These are phyloP conservation scores for Trichoderma sp. DNA, from an alignment of 2,329 filamentous ascomycete species.

Conservation along the genomic window DNA sequence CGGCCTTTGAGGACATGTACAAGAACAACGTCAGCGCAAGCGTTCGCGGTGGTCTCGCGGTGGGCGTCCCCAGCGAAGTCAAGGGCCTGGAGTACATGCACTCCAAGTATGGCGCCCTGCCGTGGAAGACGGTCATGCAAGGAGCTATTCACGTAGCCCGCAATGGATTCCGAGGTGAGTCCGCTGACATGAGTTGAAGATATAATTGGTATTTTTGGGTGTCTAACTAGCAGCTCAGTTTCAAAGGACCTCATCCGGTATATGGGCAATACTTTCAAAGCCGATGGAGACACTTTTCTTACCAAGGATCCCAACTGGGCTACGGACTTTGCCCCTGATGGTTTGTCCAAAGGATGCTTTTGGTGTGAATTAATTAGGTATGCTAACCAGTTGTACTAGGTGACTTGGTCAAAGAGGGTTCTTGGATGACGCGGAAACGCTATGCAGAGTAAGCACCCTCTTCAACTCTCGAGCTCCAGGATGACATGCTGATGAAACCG, in stretches of 20 bases:
- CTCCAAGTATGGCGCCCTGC: slow-evolving; percentile 67
- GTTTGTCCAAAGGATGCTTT: slow-evolving; percentile 34
- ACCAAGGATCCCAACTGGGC: slow-evolving; percentile 79
- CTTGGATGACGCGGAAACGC: slow-evolving; percentile 77
- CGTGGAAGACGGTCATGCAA: slow-evolving; percentile 72
- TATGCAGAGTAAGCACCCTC: slow-evolving; percentile 62
- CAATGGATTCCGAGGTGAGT: slow-evolving; percentile 64
- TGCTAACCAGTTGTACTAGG: slow-evolving; percentile 44
- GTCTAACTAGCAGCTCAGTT: slow-evolving; percentile 47
- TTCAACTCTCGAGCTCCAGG: background rate
- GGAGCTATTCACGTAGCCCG: slow-evolving; percentile 76
- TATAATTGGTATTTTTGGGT: background rate
- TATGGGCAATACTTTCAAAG: slow-evolving; percentile 58
- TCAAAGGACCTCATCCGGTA: slow-evolving; percentile 75
- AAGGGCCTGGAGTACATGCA: slow-evolving; percentile 81
- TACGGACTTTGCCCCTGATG: slow-evolving; percentile 84
- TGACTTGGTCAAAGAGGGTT: slow-evolving; percentile 69
- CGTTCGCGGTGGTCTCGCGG: slow-evolving; percentile 72
- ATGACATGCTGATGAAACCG: slow-evolving; percentile 23
- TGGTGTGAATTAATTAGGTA: background rate
- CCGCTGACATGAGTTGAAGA: background rate
- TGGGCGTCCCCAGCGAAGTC: slow-evolving; percentile 73
- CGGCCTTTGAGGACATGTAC: slow-evolving; percentile 85
- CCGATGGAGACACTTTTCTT: slow-evolving; percentile 61
- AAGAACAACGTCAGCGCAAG: slow-evolving; percentile 68